Evolutionary conservation across 176 grass and related monocot genomes (phyloP).

Genomic region (Musa itinerans): DNA sequence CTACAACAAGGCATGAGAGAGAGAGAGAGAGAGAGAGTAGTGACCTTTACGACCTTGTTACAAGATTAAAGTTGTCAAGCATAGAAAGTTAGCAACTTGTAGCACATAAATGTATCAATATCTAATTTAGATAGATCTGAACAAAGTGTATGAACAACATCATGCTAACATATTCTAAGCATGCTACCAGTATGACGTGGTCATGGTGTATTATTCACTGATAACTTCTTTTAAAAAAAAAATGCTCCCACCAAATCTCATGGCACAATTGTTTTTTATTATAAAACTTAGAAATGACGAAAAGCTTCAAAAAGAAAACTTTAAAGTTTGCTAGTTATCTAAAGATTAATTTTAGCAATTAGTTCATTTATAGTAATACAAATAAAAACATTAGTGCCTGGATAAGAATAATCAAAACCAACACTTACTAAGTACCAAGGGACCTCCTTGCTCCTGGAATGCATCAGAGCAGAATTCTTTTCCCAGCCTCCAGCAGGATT

Average conservation of each 20-base stretch:
- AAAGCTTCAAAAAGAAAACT: not conserved
- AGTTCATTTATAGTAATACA: not conserved
- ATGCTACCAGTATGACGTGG: not conserved
- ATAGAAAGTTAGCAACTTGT: not conserved
- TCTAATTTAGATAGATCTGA: not conserved
- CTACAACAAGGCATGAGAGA: too few species aligned
- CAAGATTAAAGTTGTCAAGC: too few species aligned
- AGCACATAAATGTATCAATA: not conserved
- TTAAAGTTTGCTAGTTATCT: not conserved
- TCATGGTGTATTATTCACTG: too few species aligned
- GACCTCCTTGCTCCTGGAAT: constrained; percentile 74
- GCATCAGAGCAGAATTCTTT: constrained; percentile 76
- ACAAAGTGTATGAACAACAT: not conserved
- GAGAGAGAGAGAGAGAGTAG: too few species aligned
- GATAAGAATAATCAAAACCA: not conserved
- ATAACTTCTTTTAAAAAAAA: too few species aligned
- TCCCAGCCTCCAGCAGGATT: constrained; percentile 90
- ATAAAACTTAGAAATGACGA: not conserved
- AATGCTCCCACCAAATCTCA: too few species aligned
- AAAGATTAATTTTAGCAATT: not conserved
- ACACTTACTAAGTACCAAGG: constrained; percentile 90
- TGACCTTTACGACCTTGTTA: too few species aligned
- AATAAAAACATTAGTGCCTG: not conserved
- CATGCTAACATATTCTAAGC: not conserved
- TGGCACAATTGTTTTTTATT: not conserved